Percentiles rank a stretch among this genome's conserved stretches.
These are phyloP conservation scores for Beta corolliflora DNA, from an alignment of 179 eudicot genomes.

Conservation along the genomic window DNA sequence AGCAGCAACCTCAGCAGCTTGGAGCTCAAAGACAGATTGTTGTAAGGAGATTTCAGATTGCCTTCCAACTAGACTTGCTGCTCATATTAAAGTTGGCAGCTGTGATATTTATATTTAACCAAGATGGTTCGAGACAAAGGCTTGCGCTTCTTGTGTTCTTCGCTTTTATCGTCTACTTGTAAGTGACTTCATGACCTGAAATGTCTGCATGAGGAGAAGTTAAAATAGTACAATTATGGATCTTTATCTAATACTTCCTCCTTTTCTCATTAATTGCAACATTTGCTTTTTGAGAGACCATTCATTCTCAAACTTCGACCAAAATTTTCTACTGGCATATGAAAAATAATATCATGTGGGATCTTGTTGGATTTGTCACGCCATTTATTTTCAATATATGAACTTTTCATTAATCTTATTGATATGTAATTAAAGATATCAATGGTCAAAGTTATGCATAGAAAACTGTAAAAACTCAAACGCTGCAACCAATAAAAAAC, in stretches of 20 bases:
- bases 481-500: too few species aligned
- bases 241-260: not conserved
- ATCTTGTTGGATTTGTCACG: too few species aligned
- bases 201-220: not conserved
- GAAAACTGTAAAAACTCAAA: too few species aligned
- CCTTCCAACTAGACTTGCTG: constrained; percentile 84
- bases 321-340: too few species aligned
- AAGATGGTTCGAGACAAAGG: constrained; percentile 97
- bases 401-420: too few species aligned
- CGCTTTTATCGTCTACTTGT: constrained; percentile 84
- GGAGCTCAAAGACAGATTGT: constrained; percentile 84
- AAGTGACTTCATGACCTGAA: constrained; percentile 37
- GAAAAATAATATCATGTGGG: too few species aligned
- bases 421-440: too few species aligned
- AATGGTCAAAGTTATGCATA: too few species aligned
- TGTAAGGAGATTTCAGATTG: constrained; percentile 93
- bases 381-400: too few species aligned
- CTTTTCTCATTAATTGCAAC: too few species aligned
- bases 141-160: constrained; percentile 88
- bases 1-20: constrained; percentile 58
- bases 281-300: too few species aligned
- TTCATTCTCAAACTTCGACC: too few species aligned
- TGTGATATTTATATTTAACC: constrained; percentile 89
- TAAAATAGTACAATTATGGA: not conserved
- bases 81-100: constrained; percentile 97